Evolutionary conservation across 306 rosid species (phyloP), one percentile per base, ranked within the genome.

Genomic region (Luffa acutangula): DNA sequence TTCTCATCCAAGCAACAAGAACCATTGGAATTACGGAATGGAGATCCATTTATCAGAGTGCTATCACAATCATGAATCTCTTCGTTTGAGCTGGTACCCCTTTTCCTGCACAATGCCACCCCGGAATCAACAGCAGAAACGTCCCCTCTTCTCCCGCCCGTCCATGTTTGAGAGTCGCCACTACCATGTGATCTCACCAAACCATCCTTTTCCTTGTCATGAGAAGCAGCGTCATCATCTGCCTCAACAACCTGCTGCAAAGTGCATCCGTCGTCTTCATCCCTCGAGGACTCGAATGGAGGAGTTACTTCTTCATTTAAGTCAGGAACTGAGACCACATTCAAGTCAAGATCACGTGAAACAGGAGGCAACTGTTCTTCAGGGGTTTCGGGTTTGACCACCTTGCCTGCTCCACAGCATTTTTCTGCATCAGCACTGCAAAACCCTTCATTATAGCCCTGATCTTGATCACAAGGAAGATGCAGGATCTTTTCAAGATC

Each of bases 281-380:
- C 99, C 78, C 97, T 85, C 21, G 96, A 90, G 59, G 93, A 96
- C 90, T 96, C 99, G 11, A 93, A 96, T 46, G 92, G 99, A 49
- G 99, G 99, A 60, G 96, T 90, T 52, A 96, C 85, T 82, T 96
- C 99, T 89, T 96, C 99, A 65, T 96, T 96, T 21, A 96, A 89
- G 83, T 96, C 99, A 10, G 99, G 99, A 80, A 96, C 90, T 1
- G 98, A 93, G 67, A 82, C 89, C 43, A 93, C 94, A 82, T 96
- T 96, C 80, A 96, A 87, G 90, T 96, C 99, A 34, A 96, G 99
- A 80, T 87, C 96, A 7, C 88, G 96, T 1, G 91, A 77, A 81
- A 85, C 88, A 48, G 86, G 78, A 73, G 96, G 94, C 80, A 88
- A 67, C 57, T 81, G 84, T 84, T 85, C 91, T 83, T 85, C 94